Base-by-base conservation (phyloP, 164 flowering plant species). In the Vitis riparia region DNA sequence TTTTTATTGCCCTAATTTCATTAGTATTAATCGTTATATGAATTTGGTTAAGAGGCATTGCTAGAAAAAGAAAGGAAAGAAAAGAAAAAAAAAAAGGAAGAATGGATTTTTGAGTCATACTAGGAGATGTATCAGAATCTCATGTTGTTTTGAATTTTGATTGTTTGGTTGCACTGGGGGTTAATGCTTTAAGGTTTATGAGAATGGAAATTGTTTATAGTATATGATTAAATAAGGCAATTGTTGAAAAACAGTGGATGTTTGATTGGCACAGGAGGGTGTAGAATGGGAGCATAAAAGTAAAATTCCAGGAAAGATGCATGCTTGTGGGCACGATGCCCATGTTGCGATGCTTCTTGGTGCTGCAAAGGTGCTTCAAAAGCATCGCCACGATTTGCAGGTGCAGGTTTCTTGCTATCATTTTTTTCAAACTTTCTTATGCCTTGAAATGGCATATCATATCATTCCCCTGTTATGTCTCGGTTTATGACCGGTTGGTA, bases 301-400 rank as follows among this genome's bases (percentile, higher is more conserved):
- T 58, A 83, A 78, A 63, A 67, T 75, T 68, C 71, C 78, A 51
- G 86, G 83, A 8, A 82, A 82, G 59, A 82, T 82, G 86, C 86
- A 82, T 63, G 86, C 78, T 29, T 83, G 86, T 65, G 86, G 86
- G 12, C 83, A 83, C 30, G 86, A 83, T 80, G 83, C 82, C 8
- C 86, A 83, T 76, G 82, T 83, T 50, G 79, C 83, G 1, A 83
- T 83, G 83, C 80, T 83, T 52, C 83, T 83, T 68, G 86, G 86
- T 67, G 86, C 84, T 19, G 82, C 86, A 19, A 80, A 74, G 63
- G 52, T 83, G 9, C 84, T 83, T 65, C 74, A 80, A 57, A 61
- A 74, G 19, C 65, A 64, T 69, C 76, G 59, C 48, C 58, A 73
- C 17, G 64, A 68, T 9, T 53, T 37, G 0, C 44, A 37, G 7